These are phyloP conservation scores for Haberlea rhodopensis DNA, from an alignment of 257 asterid genomes.

Conservation along the genomic window DNA sequence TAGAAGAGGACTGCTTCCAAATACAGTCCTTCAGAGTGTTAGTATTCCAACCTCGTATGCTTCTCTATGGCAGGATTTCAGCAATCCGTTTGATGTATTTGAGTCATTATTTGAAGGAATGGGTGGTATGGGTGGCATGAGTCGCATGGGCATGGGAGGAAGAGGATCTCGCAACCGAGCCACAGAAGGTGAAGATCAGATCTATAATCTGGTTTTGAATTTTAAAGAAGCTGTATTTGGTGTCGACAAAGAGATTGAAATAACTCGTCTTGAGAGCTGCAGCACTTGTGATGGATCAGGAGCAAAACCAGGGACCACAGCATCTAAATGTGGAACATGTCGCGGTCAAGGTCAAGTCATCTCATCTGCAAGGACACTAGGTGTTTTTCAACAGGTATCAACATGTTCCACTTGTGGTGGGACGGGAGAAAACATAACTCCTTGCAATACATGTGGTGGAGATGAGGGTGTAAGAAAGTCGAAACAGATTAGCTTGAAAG, in stretches of 20 bases:
- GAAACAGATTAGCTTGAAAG: conserved; percentile 87
- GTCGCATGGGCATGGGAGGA: conserved; percentile 64
- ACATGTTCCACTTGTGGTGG: conserved; percentile 87
- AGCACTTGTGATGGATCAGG: conserved; percentile 70
- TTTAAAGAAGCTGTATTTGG: conserved; percentile 47
- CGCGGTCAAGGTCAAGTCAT: conserved; percentile 97
- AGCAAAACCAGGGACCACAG: neutral
- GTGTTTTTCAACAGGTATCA: conserved; percentile 94
- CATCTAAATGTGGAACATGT: conserved; percentile 1
- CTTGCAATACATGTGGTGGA: conserved; percentile 83
- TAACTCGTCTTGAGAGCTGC: conserved; percentile 84
- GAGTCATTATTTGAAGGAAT: conserved; percentile 86
- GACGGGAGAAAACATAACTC: conserved; percentile 74
- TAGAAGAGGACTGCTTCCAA: neutral
- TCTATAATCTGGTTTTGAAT: conserved; percentile 1
- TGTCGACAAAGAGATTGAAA: conserved; percentile 86
- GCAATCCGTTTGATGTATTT: conserved; percentile 91
- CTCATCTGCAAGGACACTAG: conserved; percentile 79
- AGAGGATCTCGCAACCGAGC: conserved; percentile 73
- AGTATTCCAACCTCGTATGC: conserved; percentile 24
- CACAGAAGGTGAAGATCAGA: conserved; percentile 73
- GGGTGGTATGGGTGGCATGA: too few relatives aligned
- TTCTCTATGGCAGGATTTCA: conserved; percentile 67
- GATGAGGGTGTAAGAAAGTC: conserved; percentile 85
- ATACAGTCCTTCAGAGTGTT: neutral